Evolutionary conservation across 140 eudicot species (phyloP).

Genomic region (Erigeron philadelphicus): DNA sequence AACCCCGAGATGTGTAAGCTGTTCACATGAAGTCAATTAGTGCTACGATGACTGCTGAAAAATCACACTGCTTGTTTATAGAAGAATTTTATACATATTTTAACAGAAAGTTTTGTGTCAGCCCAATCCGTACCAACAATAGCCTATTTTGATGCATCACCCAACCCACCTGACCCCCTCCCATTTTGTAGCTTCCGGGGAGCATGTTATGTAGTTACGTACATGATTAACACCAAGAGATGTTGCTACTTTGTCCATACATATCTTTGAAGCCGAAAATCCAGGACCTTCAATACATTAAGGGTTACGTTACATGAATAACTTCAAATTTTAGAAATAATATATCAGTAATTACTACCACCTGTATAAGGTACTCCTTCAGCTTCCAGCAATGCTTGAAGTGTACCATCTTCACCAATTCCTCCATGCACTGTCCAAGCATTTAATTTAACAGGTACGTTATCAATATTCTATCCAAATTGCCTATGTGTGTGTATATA

Average conservation of each 20-base stretch:
- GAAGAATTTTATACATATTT: no score
- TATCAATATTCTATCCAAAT: background rate
- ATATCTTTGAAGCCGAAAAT: constrained; percentile 60
- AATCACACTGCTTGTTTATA: background rate
- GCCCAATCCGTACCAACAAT: background rate
- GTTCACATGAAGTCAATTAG: constrained; percentile 23
- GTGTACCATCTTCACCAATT: constrained; percentile 95
- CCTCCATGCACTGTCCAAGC: constrained; percentile 81
- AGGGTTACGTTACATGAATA: constrained; percentile 15
- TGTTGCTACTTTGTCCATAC: constrained; percentile 96
- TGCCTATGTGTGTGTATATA: no score
- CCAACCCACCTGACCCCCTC: background rate
- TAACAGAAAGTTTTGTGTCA: background rate
- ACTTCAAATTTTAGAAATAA: background rate
- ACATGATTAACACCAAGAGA: constrained; percentile 76
- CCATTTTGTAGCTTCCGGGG: constrained; percentile 9
- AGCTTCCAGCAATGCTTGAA: constrained; percentile 70
- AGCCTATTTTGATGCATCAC: background rate
- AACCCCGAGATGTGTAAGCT: constrained; percentile 68
- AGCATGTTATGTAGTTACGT: constrained; percentile 29
- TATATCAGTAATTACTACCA: constrained; percentile 10
- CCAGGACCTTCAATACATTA: constrained; percentile 68
- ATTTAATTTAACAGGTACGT: constrained; percentile 11
- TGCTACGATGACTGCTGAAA: constrained; percentile 16
- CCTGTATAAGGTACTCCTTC: constrained; percentile 81